Base-by-base conservation (phyloP, 352 stramenopile species). In the Phytopythium chamaehyphon region DNA sequence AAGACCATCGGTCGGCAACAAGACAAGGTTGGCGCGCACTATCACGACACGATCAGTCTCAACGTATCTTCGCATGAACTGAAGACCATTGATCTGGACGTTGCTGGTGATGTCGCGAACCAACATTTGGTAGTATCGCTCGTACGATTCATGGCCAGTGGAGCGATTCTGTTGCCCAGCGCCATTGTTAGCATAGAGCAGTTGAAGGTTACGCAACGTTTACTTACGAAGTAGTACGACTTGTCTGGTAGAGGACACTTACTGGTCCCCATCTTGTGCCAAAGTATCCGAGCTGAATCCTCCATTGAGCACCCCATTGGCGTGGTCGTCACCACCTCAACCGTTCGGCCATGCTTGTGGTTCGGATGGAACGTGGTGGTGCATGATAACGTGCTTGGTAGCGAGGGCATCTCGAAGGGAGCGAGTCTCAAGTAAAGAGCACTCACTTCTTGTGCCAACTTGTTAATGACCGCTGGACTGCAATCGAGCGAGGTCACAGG, bases 41-140 rank as follows among this genome's bases (percentile, higher is more conserved):
- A 64, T 56, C 10, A 66, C 50, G 28, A 54, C 49, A 8, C 28
- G 54, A 16, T 67, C 54, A 0, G 8, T 0, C 3, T 64, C 54
- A 8, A 60, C 54, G 10, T 64, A 71, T 38, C 40, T 61, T 28
- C 64, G 40, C 39, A 71, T 55, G 47, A 55, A 64, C 54, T 71
- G 62, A 1, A 66, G 23, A 6, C 62, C 58, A 23, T 61, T 51
- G 3, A 66, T 19, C 24, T 60, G 48, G 10, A 67, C 11, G 45
- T 59, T 21, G 11, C 62, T 60, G 2, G 50, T 48, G 1, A 47
- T 43, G 22, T 51, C 58, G 4, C 52, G 54, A 1, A 64, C 0
- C 28, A 37, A 46, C 50, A 64, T 43, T 9, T 57, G 45, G 24
- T 64, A 67, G 23, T 54, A 58, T 19, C 61, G 66, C n/a, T 63